Evolutionary conservation across 2,329 filamentous ascomycete genomes (phyloP), one percentile per base, ranked within the genome.

Genomic region (Penicillium sp.): DNA sequence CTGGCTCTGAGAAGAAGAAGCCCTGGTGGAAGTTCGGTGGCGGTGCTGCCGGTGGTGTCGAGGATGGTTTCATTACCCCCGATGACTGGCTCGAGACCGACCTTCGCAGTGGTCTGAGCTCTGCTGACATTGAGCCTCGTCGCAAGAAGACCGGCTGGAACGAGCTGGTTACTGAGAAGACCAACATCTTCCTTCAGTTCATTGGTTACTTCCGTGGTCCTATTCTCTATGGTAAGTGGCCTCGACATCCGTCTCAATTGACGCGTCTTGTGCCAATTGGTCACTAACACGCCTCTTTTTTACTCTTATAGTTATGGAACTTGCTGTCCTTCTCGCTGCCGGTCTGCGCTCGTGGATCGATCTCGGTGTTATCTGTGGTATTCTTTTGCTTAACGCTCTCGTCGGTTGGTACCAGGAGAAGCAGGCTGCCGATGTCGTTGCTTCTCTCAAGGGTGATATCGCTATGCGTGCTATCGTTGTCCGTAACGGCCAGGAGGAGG

Each of bases 391-490:
- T 61, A 91, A 91, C 78, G 88, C 88, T 64, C 78, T 87, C 62
- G 88, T 90, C 73, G 88, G 88, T 80, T 91, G 87, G 84, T 90
- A 91, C 75, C 88, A 90, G 75, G 88, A 91, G 77, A 91, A 91
- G 80, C 87, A 90, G 76, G 88, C 88, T 67, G 88, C 87, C 65
- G 88, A 91, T 76, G 87, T 90, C 69, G 87, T 90, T 68, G 87
- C 87, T 55, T 84, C 80, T 61, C 78, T 91, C 60, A 90, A 90
- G 80, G 88, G 88, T 78, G 88, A 91, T 70, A 91, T 91, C 70
- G 88, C 88, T 68, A 88, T 91, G 85, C 87, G 85, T 76, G 84
- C 86, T 47, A 80, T 78, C 60, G 86, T 88, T 68, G 76, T 90
- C 65, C 87, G 88, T 69, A 81, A 89, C 70, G 87, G 88, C 60